Base-by-base conservation (phyloP, 805 yeast genomes). In the Hanseniaspora vineae region DNA sequence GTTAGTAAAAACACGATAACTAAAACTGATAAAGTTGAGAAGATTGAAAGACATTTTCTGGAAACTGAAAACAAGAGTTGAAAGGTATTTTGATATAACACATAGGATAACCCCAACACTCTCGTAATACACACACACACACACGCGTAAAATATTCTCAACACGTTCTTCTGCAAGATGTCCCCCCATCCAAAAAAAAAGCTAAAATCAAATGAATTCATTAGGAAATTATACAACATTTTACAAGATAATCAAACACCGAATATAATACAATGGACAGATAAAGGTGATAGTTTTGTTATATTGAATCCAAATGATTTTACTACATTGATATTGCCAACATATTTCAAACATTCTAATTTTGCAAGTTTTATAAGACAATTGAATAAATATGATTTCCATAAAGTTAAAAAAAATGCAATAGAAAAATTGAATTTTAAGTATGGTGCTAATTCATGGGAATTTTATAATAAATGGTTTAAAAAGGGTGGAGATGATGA, bases 361-460 rank as follows among this genome's bases (percentile, higher is more conserved):
- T 92, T 90, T 67, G 90, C 97, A 35, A 78, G 89, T 55, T 90
- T 90, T 68, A 97, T 90, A 18, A 76, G 98, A 43, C 98, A 92
- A 62, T 71, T 92, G 57, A 92, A 92, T 72, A 92, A 92, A 66
- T 92, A 92, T 61, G 98, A 90, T 65, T 92, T 92, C 70, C 98
- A 92, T 70, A 92, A 92, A 67, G 95, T 92, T 42, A 85, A 90
- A 60, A 71, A 78, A 43, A 69, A 84, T 39, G 76, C 71, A 49
- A 88, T 80, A 54, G 84, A 77, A 51, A 75, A 73, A 55, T 73
- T 68, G 45, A 60, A 60, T 44, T 65, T 66, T 31, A 77, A 78
- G 50, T 79, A 80, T 57, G 84, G 88, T 39, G 87, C 81, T 49
- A 78, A 81, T 62, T 80, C 89, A 18, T 90, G 97, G 97, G 97